These are phyloP conservation scores for Cytidiella melzeri DNA, from an alignment of 768 basidiomycete genomes.

Conservation along the genomic window DNA sequence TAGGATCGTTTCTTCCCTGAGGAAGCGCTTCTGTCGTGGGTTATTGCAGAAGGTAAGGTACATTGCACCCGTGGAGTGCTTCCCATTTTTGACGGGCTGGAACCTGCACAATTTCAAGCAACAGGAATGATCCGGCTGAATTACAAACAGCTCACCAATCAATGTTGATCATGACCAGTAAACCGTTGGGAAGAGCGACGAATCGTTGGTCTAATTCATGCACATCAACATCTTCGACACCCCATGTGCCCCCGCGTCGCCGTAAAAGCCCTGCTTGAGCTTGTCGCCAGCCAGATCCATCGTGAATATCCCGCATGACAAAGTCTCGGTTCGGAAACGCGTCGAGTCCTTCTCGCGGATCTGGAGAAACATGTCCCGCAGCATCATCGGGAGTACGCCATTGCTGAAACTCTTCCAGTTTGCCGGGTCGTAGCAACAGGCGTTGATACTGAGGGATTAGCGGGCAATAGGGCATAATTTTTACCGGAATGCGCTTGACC, in stretches of 20 bases:
- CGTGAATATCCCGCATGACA: conserved; percentile 20
- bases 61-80: conserved; percentile 20
- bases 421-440: conserved; percentile 11
- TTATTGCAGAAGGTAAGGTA: conserved; percentile 21
- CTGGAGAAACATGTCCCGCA: conserved; percentile 12
- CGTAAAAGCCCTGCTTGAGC: conserved; percentile 20
- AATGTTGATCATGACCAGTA: too few species aligned
- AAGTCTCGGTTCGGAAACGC: conserved; percentile 8
- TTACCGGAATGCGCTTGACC: too few species aligned
- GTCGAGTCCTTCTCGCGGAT: conserved; percentile 1
- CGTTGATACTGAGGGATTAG: too few species aligned
- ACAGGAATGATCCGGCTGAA: background rate
- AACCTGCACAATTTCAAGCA: conserved; percentile 14
- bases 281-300: conserved; percentile 24
- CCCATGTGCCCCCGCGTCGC: conserved; percentile 10
- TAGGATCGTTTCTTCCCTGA: conserved; percentile 20
- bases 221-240: conserved; percentile 19
- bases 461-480: background rate
- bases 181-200: conserved; percentile 17
- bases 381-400: conserved; percentile 19
- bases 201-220: conserved; percentile 17
- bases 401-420: conserved; percentile 21
- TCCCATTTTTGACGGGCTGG: conserved; percentile 10
- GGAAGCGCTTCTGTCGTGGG: conserved; percentile 14
- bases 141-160: conserved; percentile 19